These are phyloP conservation scores for Populus euphratica DNA, from an alignment of 345 rosid genomes.

Conservation along the genomic window DNA sequence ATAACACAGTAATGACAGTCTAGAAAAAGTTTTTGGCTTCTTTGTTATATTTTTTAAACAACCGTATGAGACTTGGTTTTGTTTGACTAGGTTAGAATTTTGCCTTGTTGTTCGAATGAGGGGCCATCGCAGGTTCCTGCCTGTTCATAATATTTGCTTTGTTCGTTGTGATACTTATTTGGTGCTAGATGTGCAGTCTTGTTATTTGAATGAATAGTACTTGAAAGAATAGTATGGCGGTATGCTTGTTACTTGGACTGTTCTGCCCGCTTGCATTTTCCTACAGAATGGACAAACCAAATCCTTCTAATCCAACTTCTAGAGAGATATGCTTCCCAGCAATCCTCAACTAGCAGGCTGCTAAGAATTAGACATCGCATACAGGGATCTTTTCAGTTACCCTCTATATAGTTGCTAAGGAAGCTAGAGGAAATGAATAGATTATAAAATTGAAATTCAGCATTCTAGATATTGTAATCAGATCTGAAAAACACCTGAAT, in stretches of 20 bases:
- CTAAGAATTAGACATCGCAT: neutral
- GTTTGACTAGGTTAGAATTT: neutral
- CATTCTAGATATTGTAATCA: neutral
- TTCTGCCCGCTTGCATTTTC: neutral
- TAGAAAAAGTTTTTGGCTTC: neutral
- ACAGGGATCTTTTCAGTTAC: neutral
- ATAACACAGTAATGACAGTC: neutral
- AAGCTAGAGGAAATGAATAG: neutral
- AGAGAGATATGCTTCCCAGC: neutral
- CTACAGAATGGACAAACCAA: neutral
- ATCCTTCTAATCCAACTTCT: neutral
- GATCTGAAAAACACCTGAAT: conserved; percentile 1
- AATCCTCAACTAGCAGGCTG: neutral
- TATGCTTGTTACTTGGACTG: neutral
- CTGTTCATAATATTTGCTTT: neutral
- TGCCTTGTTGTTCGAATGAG: neutral
- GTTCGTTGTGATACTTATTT: neutral
- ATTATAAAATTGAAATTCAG: neutral
- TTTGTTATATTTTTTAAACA: neutral
- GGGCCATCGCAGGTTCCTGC: neutral
- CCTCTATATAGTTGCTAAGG: neutral
- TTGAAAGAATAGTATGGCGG: neutral
- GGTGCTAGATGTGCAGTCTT: neutral
- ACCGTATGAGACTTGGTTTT: neutral
- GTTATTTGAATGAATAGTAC: neutral